A percentile compares a stretch with the other conserved stretches of the same genome.
Conservation (phyloP, 2,329 filamentous ascomycete genomes). For the Torrubiellomyces zombiae region DNA sequence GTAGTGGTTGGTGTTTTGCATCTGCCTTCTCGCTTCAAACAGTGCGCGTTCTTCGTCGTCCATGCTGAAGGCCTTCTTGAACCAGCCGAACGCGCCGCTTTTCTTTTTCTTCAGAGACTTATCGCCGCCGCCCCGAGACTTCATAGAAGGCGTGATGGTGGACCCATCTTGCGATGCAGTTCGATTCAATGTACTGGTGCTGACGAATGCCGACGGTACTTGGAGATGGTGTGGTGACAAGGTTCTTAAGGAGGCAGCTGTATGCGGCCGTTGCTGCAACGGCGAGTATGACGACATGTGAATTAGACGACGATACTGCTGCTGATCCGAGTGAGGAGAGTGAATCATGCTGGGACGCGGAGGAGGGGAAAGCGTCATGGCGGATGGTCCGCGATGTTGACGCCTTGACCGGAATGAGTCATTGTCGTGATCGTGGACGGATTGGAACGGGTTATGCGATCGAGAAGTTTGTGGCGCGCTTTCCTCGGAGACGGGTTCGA, state of each 20-base stretch:
- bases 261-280: constrained; percentile 42
- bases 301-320: constrained; percentile 44
- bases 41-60: constrained; percentile 45
- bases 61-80: constrained; percentile 50
- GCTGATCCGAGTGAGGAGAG: constrained; percentile 19
- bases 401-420: too few species aligned
- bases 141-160: neutral
- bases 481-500: too few species aligned
- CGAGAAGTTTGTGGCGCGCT: too few species aligned
- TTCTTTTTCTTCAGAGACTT: constrained; percentile 39
- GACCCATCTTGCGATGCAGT: too few species aligned
- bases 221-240: constrained; percentile 26
- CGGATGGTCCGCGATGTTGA: too few species aligned
- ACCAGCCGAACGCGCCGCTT: constrained; percentile 49
- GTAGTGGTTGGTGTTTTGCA: constrained; percentile 28
- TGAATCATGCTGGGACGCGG: constrained; percentile 10
- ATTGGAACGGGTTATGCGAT: constrained; percentile 26
- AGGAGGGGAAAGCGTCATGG: too few species aligned
- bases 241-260: too few species aligned
- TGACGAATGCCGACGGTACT: constrained; percentile 34
- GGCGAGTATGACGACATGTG: constrained; percentile 47
- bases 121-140: constrained; percentile 11
- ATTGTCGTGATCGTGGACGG: constrained; percentile 30
- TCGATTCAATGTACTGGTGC: constrained; percentile 41
- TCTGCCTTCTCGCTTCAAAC: constrained; percentile 38